Evolutionary conservation across 2,329 filamentous ascomycete genomes (phyloP).

Genomic region (Claviceps pazoutovae): DNA sequence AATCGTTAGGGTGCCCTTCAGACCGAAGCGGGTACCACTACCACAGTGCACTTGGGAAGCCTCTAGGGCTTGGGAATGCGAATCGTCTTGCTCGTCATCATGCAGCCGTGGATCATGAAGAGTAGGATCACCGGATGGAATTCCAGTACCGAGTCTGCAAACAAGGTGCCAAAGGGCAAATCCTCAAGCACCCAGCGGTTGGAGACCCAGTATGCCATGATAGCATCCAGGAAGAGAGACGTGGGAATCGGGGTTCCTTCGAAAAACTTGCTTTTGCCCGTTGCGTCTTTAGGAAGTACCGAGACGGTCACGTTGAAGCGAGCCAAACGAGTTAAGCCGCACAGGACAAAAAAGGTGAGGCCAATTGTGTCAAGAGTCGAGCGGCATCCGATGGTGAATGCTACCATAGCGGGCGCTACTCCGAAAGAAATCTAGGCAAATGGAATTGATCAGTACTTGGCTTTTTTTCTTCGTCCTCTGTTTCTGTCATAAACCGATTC

Average conservation of each 20-base stretch:
- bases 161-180: conserved; percentile 62
- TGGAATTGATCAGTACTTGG: background rate
- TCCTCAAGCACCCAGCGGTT: conserved; percentile 66
- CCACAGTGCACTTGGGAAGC: background rate
- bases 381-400: conserved; percentile 79
- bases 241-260: conserved; percentile 95
- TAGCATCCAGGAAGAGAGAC: conserved; percentile 60
- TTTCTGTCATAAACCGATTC: background rate
- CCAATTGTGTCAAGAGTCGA: conserved; percentile 68
- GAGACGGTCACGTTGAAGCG: conserved; percentile 95
- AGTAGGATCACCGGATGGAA: conserved; percentile 71
- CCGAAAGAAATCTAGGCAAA: conserved; percentile 82
- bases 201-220: conserved; percentile 85
- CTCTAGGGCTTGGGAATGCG: conserved; percentile 76
- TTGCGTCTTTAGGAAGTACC: conserved; percentile 78
- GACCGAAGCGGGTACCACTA: background rate
- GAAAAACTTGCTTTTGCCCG: conserved; percentile 88
- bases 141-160: conserved; percentile 55
- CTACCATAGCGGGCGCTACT: conserved; percentile 72
- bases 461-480: background rate
- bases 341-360: conserved; percentile 82
- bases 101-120: conserved; percentile 77
- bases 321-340: conserved; percentile 81
- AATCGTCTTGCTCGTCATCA: conserved; percentile 92
- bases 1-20: background rate